Evolutionary conservation across 805 yeast genomes (phyloP).

Genomic region (Monosporozyma servazzii): DNA sequence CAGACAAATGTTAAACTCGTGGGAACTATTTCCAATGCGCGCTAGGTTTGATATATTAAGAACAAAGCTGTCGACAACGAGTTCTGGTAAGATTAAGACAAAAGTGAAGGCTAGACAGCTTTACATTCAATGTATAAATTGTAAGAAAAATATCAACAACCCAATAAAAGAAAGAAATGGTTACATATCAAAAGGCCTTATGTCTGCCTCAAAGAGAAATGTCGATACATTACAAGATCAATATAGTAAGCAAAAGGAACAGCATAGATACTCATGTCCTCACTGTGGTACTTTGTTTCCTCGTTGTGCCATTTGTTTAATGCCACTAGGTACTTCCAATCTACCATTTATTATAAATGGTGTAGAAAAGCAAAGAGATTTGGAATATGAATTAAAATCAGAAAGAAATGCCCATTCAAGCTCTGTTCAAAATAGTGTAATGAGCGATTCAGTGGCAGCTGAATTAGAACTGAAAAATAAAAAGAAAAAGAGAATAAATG

Average conservation of each 20-base stretch:
- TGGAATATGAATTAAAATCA: neutral
- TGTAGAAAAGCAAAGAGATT: neutral
- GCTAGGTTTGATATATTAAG: slow-evolving; percentile 82
- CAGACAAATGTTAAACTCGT: slow-evolving; percentile 59
- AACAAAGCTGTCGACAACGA: slow-evolving; percentile 49
- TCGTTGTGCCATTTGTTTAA: slow-evolving; percentile 78
- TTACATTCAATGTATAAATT: slow-evolving; percentile 68
- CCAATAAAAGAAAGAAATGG: slow-evolving; percentile 4
- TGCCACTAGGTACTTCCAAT: slow-evolving; percentile 56
- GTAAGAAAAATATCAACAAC: slow-evolving; percentile 61
- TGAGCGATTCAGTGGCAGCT: neutral
- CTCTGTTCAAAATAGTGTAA: neutral
- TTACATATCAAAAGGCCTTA: neutral
- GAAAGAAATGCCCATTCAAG: neutral
- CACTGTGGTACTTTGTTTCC: slow-evolving; percentile 86
- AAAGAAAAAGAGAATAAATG: slow-evolving; percentile 37
- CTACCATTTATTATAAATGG: slow-evolving; percentile 29
- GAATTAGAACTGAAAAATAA: slow-evolving; percentile 2
- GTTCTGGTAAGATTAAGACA: slow-evolving; percentile 39
- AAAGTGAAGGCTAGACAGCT: slow-evolving; percentile 62
- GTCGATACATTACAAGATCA: neutral
- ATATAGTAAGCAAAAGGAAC: slow-evolving; percentile 1
- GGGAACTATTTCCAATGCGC: slow-evolving; percentile 68
- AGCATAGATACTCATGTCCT: slow-evolving; percentile 44
- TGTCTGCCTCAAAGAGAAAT: neutral